Conservation (phyloP, 2,329 filamentous ascomycete genomes). For the Ophiobolus disseminans region DNA sequence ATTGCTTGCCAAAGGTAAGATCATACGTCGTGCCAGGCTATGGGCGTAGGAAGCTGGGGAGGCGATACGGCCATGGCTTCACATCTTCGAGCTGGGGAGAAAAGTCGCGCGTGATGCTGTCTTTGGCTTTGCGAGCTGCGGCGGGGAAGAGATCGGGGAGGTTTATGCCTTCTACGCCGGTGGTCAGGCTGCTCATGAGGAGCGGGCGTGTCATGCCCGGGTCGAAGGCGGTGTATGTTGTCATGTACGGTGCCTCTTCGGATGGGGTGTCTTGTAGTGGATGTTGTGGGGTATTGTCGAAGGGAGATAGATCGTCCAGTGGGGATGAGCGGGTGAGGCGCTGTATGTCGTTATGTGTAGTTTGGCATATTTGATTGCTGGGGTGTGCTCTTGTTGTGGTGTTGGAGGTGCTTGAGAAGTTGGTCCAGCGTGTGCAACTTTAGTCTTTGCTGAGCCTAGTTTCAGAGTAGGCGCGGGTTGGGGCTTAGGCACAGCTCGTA, state of each 20-base stretch:
- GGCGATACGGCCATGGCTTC: constrained; percentile 18
- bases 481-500: no score
- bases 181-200: background rate
- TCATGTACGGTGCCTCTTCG: constrained; percentile 1
- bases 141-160: background rate
- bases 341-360: no score
- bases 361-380: no score
- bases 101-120: background rate
- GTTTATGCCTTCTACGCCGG: background rate
- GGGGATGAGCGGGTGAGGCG: no score
- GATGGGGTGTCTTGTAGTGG: no score
- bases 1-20: background rate
- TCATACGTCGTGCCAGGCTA: constrained; percentile 20
- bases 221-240: constrained; percentile 8
- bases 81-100: background rate
- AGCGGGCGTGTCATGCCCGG: background rate
- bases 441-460: no score
- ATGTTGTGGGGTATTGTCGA: no score
- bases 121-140: background rate
- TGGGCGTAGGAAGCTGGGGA: constrained; percentile 15
- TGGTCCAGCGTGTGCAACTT: no score
- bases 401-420: no score
- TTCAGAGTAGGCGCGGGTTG: no score
- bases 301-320: no score
- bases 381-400: no score